phyloP scores from a whole-genome alignment of 176 grass and related monocot species.

The Carex littledalei region DNA sequence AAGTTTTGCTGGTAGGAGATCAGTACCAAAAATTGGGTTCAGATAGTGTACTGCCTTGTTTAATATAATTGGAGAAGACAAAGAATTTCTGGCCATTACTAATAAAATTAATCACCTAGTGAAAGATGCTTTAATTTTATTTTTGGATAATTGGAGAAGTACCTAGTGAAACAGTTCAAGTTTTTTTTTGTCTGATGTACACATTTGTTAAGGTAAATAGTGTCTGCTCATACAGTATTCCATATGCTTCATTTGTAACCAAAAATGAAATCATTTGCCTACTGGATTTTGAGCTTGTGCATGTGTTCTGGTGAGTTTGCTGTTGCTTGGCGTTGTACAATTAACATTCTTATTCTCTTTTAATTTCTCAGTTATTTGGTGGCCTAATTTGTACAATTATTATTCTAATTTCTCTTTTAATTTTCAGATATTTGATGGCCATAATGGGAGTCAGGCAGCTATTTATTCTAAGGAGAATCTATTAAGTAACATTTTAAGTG shows the following conservation, averaged over 20 bases:
- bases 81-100: background rate
- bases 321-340: background rate
- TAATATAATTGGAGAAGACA: background rate
- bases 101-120: too few relatives aligned
- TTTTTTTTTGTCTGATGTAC: background rate
- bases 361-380: conserved; percentile 70
- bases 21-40: background rate
- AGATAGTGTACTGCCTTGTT: background rate
- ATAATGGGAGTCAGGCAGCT: conserved; percentile 79
- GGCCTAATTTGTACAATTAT: background rate
- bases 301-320: too few relatives aligned
- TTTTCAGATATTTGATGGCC: conserved; percentile 92
- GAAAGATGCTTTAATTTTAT: too few relatives aligned
- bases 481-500: conserved; percentile 66
- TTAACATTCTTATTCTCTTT: background rate
- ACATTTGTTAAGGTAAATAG: background rate
- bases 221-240: background rate
- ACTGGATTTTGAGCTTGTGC: background rate
- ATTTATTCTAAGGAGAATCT: conserved; percentile 81
- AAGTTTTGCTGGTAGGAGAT: background rate
- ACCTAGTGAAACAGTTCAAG: too few relatives aligned
- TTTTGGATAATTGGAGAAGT: too few relatives aligned
- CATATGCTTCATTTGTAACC: background rate
- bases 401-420: background rate
- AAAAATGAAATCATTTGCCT: background rate